Evolutionary conservation across 768 basidiomycete genomes (phyloP).

Genomic region (Pleurotus sapidus): DNA sequence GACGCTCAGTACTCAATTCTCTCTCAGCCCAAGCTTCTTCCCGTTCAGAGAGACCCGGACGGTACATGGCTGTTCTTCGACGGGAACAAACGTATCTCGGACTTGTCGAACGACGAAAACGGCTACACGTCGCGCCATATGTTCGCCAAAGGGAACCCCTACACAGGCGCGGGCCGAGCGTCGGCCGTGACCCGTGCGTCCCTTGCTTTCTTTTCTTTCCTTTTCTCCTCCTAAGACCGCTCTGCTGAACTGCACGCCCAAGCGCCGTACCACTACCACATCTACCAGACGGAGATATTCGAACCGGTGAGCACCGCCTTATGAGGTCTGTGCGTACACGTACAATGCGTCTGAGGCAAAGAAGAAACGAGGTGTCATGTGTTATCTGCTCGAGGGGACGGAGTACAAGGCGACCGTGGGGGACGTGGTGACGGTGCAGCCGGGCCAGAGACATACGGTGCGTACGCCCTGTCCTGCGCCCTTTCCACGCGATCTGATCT

Average conservation of each 20-base stretch:
- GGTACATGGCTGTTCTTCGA: neutral
- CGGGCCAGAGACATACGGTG: neutral
- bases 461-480: neutral
- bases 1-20: neutral
- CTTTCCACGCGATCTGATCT: too few relatives aligned
- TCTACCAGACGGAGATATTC: neutral
- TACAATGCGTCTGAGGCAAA: neutral
- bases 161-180: neutral
- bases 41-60: neutral
- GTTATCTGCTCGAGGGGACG: constrained; percentile 2
- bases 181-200: neutral
- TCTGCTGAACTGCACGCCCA: neutral
- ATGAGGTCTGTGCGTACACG: neutral
- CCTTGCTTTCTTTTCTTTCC: neutral
- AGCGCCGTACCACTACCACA: neutral
- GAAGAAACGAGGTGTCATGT: constrained; percentile 6
- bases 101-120: neutral
- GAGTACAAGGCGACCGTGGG: neutral
- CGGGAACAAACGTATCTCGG: neutral
- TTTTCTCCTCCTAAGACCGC: neutral
- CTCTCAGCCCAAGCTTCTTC: neutral
- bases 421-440: neutral
- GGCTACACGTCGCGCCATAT: neutral
- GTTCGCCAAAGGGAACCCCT: neutral
- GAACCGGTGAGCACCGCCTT: neutral